Conservation (phyloP, 495 filamentous ascomycete species). For the Xylaria flabelliformis region DNA sequence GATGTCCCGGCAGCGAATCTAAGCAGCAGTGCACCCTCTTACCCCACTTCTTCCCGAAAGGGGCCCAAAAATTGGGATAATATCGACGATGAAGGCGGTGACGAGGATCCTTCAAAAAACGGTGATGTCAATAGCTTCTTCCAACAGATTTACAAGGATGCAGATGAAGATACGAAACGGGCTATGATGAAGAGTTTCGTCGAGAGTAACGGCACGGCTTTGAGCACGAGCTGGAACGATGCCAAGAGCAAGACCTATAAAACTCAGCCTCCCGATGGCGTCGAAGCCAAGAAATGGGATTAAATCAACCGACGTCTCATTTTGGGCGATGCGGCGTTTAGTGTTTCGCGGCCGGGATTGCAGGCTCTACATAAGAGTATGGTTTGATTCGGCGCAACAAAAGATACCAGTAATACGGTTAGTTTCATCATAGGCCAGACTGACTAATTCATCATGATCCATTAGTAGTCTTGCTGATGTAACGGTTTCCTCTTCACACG, state of each 20-base stretch:
- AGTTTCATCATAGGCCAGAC: background rate
- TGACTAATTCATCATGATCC: background rate
- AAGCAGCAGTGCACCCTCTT: constrained; percentile 58
- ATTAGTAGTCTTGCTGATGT: background rate
- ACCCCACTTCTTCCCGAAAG: constrained; percentile 85
- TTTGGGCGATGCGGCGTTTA: constrained; percentile 18
- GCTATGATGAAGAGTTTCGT: constrained; percentile 98
- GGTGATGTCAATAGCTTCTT: constrained; percentile 85
- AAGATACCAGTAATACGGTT: constrained; percentile 21
- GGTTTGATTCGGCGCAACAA: constrained; percentile 6
- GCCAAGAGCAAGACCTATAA: constrained; percentile 76
- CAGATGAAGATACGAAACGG: constrained; percentile 78
- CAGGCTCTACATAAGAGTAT: background rate
- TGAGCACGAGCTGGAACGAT: constrained; percentile 93
- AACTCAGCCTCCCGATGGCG: constrained; percentile 76
- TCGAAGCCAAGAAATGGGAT: constrained; percentile 73
- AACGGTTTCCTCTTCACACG: constrained; percentile 17
- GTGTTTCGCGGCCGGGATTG: constrained; percentile 13
- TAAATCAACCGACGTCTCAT: constrained; percentile 26
- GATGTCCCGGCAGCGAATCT: constrained; percentile 27
- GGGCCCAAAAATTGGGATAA: constrained; percentile 96
- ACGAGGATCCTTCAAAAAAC: constrained; percentile 67
- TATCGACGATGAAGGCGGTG: constrained; percentile 51
- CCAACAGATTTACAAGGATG: constrained; percentile 83
- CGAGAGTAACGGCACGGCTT: constrained; percentile 89